Evolutionary conservation across 139 green algal genomes (phyloP).

Genomic region (Chlorella sp.): DNA sequence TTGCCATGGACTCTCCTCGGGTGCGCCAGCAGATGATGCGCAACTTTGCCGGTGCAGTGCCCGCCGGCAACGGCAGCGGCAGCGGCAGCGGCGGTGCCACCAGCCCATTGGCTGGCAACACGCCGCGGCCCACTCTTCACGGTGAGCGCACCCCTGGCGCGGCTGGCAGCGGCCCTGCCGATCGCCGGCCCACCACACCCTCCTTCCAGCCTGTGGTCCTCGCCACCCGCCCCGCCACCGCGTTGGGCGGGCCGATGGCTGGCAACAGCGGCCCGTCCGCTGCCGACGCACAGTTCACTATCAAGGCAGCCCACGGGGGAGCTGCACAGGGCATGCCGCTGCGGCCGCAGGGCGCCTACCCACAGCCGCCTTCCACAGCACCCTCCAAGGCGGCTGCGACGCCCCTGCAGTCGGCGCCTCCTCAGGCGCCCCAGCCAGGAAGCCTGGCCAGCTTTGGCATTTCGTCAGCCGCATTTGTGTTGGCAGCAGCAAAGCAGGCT

Average conservation of each 20-base stretch:
- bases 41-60: conserved; percentile 21
- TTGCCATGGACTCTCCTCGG: neutral
- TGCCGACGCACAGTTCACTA: neutral
- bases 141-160: neutral
- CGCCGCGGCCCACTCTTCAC: neutral
- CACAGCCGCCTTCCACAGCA: conserved; percentile 15
- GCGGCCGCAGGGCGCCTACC: conserved; percentile 4
- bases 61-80: neutral
- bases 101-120: neutral
- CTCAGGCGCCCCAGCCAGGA: neutral
- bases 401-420: neutral
- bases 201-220: conserved; percentile 33
- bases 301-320: neutral
- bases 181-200: conserved; percentile 23
- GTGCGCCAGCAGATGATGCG: conserved; percentile 13
- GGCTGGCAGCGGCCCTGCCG: neutral
- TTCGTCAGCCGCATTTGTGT: conserved; percentile 8
- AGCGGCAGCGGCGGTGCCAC: neutral
- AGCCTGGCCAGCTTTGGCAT: conserved; percentile 33
- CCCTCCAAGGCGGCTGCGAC: conserved; percentile 11
- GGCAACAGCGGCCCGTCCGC: neutral
- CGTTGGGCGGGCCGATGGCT: neutral
- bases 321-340: neutral
- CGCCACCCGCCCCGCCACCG: neutral
- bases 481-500: neutral